phyloP scores from a whole-genome alignment of 208 protist species.

The Trypanosoma grayi region DNA sequence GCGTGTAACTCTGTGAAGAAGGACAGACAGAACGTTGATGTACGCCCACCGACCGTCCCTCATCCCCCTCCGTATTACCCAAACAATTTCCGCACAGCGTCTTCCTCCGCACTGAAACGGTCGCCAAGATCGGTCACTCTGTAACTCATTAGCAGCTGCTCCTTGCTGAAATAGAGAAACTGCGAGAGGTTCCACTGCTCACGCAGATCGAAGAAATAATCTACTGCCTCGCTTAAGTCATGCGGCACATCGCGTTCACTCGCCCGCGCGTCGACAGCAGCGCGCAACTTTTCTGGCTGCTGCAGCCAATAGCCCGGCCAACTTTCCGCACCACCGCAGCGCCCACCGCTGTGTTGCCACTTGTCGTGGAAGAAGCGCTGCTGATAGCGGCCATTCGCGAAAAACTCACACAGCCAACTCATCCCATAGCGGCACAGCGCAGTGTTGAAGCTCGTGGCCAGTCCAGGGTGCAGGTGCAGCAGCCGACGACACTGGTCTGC shows the following conservation, averaged over 20 bases:
- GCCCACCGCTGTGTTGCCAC: constrained; percentile 4
- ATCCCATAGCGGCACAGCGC: constrained; percentile 28
- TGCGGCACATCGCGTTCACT: not conserved
- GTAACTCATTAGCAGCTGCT: constrained; percentile 1
- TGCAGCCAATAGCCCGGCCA: constrained; percentile 7
- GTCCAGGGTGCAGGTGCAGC: constrained; percentile 1
- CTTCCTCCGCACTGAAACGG: constrained; percentile 1
- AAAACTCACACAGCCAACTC: constrained; percentile 34
- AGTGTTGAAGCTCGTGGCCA: constrained; percentile 25
- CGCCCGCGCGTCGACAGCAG: not conserved
- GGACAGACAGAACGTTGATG: too few species aligned
- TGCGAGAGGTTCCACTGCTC: constrained; percentile 10
- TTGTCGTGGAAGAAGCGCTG: constrained; percentile 20
- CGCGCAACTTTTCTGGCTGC: not conserved
- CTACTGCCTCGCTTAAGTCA: constrained; percentile 1
- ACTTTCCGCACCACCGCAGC: constrained; percentile 17
- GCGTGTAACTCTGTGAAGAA: too few species aligned
- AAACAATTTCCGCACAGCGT: constrained; percentile 1
- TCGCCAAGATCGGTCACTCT: not conserved
- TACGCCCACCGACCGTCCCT: too few species aligned
- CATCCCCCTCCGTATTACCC: not conserved
- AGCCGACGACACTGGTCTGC: constrained; percentile 26
- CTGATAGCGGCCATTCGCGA: constrained; percentile 12
- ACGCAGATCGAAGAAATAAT: constrained; percentile 18
- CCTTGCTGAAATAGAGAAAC: constrained; percentile 19